Conservation (phyloP, 306 rosid species). For the Acmispon strigosus region DNA sequence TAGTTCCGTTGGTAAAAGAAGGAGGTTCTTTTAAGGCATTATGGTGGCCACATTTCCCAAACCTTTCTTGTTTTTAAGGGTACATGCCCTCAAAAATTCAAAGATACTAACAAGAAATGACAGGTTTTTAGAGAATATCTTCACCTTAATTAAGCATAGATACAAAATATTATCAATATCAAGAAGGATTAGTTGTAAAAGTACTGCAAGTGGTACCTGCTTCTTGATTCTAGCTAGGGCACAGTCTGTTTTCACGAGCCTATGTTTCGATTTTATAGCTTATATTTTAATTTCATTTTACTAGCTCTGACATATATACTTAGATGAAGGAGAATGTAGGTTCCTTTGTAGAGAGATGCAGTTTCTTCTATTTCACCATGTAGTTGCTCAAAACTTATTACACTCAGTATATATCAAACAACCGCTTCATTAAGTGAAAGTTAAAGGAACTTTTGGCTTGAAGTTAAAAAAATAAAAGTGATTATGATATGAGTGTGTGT, state of each 20-base stretch:
- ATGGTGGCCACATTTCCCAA: not conserved
- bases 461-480: conserved; percentile 25
- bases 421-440: too few relatives aligned
- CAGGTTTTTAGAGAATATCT: not conserved
- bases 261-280: not conserved
- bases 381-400: conserved; percentile 23
- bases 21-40: conserved; percentile 8
- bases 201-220: too few relatives aligned
- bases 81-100: not conserved
- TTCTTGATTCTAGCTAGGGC: conserved; percentile 14
- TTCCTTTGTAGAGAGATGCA: conserved; percentile 15
- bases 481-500: conserved; percentile 26
- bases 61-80: conserved; percentile 1
- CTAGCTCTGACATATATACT: not conserved
- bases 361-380: conserved; percentile 25
- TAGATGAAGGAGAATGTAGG: not conserved
- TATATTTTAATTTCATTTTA: not conserved
- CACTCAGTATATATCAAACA: not conserved
- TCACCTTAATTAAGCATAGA: not conserved
- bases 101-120: not conserved
- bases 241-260: not conserved
- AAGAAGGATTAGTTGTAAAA: not conserved
- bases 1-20: conserved; percentile 1
- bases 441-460: not conserved
- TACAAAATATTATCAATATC: not conserved